Percentiles rank a stretch among this genome's conserved stretches.
phyloP scores from a whole-genome alignment of 257 asterid genomes.

The Orobanche coerulescens region DNA sequence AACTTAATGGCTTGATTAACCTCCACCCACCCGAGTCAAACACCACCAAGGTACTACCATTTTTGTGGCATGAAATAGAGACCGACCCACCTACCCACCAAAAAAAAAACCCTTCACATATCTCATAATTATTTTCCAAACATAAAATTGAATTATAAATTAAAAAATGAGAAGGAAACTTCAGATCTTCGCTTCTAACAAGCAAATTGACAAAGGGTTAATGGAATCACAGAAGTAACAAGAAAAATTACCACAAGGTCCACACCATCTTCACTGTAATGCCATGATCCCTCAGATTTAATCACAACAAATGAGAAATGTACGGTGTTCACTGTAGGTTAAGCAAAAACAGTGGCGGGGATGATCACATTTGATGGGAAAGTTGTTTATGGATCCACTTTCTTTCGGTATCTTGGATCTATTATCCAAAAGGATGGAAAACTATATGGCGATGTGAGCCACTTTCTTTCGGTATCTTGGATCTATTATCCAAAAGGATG shows the following conservation, averaged over 20 bases:
- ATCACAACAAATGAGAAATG: constrained; percentile 89
- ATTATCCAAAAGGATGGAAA: no score
- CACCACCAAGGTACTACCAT: not conserved
- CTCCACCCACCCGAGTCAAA: not conserved
- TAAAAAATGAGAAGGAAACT: not conserved
- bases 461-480: no score
- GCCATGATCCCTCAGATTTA: constrained; percentile 79
- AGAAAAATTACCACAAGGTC: constrained; percentile 82
- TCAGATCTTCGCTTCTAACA: not conserved
- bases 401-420: no score
- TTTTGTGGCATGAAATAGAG: not conserved
- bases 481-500: no score
- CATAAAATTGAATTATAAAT: not conserved
- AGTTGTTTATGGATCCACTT: no score
- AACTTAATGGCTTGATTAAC: no score
- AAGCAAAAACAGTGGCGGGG: no score
- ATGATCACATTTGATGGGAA: no score
- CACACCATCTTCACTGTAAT: constrained; percentile 66
- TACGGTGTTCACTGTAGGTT: constrained; percentile 63
- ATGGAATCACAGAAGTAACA: not conserved
- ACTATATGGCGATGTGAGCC: no score
- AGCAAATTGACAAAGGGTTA: not conserved
- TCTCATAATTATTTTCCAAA: not conserved
- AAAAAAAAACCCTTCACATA: not conserved
- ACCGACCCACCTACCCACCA: no score